Evolutionary conservation across 495 filamentous ascomycete species (phyloP), one percentile per base, ranked within the genome.

Genomic region (Daldinia bambusicola): DNA sequence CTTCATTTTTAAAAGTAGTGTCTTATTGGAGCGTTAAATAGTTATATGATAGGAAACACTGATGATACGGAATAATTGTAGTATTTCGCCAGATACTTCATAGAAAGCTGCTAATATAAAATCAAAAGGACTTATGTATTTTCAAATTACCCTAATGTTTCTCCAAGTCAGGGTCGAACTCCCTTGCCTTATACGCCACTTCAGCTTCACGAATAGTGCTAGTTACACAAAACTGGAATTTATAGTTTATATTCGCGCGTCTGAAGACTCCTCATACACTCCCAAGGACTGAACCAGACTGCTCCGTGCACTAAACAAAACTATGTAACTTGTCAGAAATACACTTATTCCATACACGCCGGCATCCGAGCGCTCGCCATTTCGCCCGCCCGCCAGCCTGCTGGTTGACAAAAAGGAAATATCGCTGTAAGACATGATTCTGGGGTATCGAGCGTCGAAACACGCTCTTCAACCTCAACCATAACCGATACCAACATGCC

Each of bases 401-500:
- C 53, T 37, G n/a, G 38, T 34, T 2, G 20, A 13, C 20, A 22
- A 38, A 63, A 41, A 53, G 20, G 38, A 53, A 63, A 40, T 16
- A 40, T 18, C 53, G 12, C 34, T 9, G 4, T 26, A 50, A 52
- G 31, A 36, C 14, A 57, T 40, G 43, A 58, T 40, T 38, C 40
- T 51, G 55, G 56, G 61, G 67, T 70, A 70, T 65, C 50, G 56
- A 70, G 61, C 61, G 67, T 61, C 61, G 40, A 60, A 55, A n/a
- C 61, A 41, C 61, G 61, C 67, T 56, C 67, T 37, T 40, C 60
- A 48, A 43, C 66, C 51, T 5, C 34, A 40, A 12, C 22, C 14
- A 9, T 13, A 70, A 60, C 30, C 36, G 34, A 60, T 40, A 18
- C 16, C 16, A 7, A 32, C 51, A 14, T 55, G 45, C 51, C 70